Evolutionary conservation across 768 basidiomycete species (phyloP), one percentile per base, ranked within the genome.

Genomic region (Naganishia antarctica): DNA sequence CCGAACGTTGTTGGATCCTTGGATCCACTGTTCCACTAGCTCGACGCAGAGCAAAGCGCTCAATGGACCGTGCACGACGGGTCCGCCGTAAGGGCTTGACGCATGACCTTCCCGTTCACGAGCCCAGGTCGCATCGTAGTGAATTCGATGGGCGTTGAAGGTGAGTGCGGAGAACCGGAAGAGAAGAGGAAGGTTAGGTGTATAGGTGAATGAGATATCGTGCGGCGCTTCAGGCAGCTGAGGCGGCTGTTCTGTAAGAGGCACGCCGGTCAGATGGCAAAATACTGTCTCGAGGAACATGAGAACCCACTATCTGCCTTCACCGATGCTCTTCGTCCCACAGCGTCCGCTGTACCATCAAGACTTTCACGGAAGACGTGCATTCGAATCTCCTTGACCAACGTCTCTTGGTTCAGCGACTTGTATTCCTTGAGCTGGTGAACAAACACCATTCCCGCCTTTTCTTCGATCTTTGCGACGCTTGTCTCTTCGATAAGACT

Each of bases 121-220:
- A 6, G 87, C 84, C 72, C 86, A 89, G 25, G 85, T 83, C 64
- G 84, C 84, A 78, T 91, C 88, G 28, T 91, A 82, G 76, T 92
- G 90, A 68, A 92, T 88, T 69, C 85, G 82, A 69, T 92, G 90
- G 13, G 84, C 87, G 70, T 92, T 91, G 79, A 89, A 90, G 68
- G 86, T 91, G 25, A 92, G 80, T 21, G 90, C 88, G 4, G 89
- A 91, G 78, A 87, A 92, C 25, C 89, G 85, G 80, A 92, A 92
- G 23, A 91, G 79, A 0, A 87, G 89, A 9, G 85, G 84, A 37
- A 84, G 76, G 26, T 82, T 84, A 3, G 89, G 89, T 15, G 78
- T 83, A 71, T 85, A 89, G 31, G 78, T 80, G 74, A 89, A 86
- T 4, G 83, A 81, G 73, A 88, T 86, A 66, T 86, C 83, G 26